These are phyloP conservation scores for Diaporthe vaccinii DNA, from an alignment of 2,329 filamentous ascomycete genomes.

Conservation along the genomic window DNA sequence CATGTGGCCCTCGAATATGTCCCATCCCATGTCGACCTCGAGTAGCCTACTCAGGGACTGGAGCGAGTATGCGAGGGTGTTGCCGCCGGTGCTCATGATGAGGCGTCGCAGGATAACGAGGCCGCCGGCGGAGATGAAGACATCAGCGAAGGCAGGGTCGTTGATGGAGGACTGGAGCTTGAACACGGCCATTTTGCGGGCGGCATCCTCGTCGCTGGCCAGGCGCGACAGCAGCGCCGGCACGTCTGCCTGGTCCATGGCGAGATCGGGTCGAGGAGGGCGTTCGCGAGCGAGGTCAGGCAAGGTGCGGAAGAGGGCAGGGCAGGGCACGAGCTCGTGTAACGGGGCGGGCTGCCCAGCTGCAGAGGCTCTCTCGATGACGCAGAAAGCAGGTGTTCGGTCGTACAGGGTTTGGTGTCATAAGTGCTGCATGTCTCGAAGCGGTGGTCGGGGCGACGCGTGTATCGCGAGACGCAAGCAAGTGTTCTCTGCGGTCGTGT, in stretches of 20 bases:
- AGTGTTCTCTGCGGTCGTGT: constrained; percentile 20
- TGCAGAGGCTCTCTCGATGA: constrained; percentile 38
- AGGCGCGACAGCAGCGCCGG: constrained; percentile 75
- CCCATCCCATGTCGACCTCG: constrained; percentile 98
- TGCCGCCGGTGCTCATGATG: constrained; percentile 87
- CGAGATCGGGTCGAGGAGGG: constrained; percentile 36
- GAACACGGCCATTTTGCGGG: constrained; percentile 98
- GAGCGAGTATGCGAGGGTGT: constrained; percentile 94
- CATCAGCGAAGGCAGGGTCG: constrained; percentile 95
- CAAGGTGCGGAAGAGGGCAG: constrained; percentile 14
- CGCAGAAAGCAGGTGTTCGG: constrained; percentile 30
- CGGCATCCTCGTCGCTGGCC: constrained; percentile 84
- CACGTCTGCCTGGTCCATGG: constrained; percentile 77
- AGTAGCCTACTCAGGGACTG: constrained; percentile 89
- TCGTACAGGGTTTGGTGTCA: constrained; percentile 34
- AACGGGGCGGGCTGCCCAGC: constrained; percentile 31
- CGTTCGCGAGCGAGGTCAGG: constrained; percentile 7
- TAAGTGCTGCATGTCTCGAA: constrained; percentile 41
- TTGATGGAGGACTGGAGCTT: constrained; percentile 96
- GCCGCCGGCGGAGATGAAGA: constrained; percentile 93
- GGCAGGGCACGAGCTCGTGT: constrained; percentile 37
- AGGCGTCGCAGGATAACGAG: constrained; percentile 84
- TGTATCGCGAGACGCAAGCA: constrained; percentile 36
- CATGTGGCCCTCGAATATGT: constrained; percentile 77
- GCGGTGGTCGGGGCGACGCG: constrained; percentile 18